phyloP scores from a whole-genome alignment of 2,329 filamentous ascomycete genomes.

The Blastomyces percursus region DNA sequence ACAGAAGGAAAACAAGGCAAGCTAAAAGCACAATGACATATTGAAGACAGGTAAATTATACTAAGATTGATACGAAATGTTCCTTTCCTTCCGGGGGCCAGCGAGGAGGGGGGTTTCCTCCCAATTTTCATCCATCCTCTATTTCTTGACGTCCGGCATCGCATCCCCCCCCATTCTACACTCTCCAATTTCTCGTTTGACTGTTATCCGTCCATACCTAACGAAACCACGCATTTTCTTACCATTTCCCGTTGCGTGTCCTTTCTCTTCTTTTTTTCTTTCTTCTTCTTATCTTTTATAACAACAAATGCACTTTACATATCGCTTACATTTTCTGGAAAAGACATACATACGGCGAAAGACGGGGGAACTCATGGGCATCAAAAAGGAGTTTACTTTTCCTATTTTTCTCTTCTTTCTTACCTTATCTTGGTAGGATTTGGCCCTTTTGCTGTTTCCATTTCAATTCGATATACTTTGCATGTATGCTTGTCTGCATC shows the following conservation, averaged over 20 bases:
- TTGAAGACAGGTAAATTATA: conserved; percentile 1
- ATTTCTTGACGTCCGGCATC: background rate
- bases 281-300: background rate
- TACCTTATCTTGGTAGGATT: background rate
- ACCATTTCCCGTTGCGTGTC: background rate
- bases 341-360: background rate
- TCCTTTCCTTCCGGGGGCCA: background rate
- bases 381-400: background rate
- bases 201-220: background rate
- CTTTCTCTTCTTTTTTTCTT: background rate
- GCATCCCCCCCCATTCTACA: background rate
- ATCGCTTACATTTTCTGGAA: background rate
- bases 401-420: background rate
- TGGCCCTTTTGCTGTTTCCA: conserved; percentile 5
- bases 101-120: too few species aligned
- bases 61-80: background rate
- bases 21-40: background rate
- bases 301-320: background rate
- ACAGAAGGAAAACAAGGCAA: background rate
- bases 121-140: background rate
- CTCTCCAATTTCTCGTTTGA: background rate
- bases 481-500: background rate
- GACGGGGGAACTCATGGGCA: background rate
- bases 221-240: background rate
- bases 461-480: background rate